Evolutionary conservation across 1,284 basidiomycete genomes (phyloP), one percentile per base, ranked within the genome.

Genomic region (Hymenochaete sp.): DNA sequence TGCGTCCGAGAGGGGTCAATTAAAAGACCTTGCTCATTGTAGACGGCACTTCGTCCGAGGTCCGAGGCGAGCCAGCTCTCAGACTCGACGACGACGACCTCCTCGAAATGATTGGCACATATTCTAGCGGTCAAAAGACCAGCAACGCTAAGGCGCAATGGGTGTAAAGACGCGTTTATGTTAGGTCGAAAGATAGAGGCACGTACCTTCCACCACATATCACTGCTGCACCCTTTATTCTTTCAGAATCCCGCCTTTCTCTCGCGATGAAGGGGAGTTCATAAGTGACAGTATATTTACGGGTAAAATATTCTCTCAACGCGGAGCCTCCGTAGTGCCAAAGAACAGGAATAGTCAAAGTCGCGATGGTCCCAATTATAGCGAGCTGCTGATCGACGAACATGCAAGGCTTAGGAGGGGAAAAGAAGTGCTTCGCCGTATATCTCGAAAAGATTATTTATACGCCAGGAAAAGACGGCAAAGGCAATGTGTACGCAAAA

Each of bases 191-290:
- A 3, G 9, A 25, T 47, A 7, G 1, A 14, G 10, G n/a, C n/a
- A 26, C 47, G 4, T n/a, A 58, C 59, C 59, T 60, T 42, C 59
- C 58, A n/a, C 59, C 59, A 49, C 59, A 59, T 11, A 61, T 42
- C 11, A 60, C 53, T 4, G 53, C 59, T 18, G 55, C 56, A 3
- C 59, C 59, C 25, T 51, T 48, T 21, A 60, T 52, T 36, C 51
- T 56, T 32, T 48, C 28, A 3, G 22, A 22, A 11, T 44, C 46
- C 8, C 42, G 38, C 7, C 50, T 42, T 2, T 46, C 5, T 16
- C 32, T 32, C 13, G 53, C 54, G 22, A 54, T n/a, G n/a, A n/a
- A n/a, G n/a, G n/a, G n/a, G n/a, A n/a, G n/a, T n/a, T n/a, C n/a
- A n/a, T n/a, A n/a, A n/a, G n/a, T n/a, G 3, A 50, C 36, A 9